phyloP scores from a whole-genome alignment of 352 stramenopile genomes.

The Blastocystis sp. region DNA sequence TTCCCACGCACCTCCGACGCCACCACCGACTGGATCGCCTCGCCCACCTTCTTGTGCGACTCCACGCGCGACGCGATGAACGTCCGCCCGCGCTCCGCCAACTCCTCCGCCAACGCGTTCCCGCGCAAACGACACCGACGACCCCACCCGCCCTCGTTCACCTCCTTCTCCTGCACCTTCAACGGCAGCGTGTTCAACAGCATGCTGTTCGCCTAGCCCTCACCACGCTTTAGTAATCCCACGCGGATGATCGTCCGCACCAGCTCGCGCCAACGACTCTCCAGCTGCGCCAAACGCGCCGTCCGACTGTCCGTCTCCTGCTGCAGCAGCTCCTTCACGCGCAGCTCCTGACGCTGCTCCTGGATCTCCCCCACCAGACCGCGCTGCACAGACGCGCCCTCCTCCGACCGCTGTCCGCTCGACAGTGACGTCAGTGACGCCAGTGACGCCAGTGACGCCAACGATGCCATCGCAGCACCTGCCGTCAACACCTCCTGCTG shows the following conservation, averaged over 20 bases:
- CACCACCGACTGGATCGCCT: background rate
- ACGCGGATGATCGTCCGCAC: constrained; percentile 14
- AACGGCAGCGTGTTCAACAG: background rate
- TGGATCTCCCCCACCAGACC: background rate
- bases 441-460: too few relatives aligned
- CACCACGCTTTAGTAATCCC: background rate
- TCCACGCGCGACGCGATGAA: constrained; percentile 26
- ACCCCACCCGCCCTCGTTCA: constrained; percentile 31
- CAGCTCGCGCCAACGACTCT: background rate
- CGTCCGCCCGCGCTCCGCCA: background rate
- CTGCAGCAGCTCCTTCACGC: constrained; percentile 2
- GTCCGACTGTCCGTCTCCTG: background rate
- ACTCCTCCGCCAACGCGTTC: constrained; percentile 6
- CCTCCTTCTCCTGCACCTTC: background rate
- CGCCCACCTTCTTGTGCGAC: background rate
- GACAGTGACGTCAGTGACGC: too few relatives aligned
- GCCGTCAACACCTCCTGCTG: background rate
- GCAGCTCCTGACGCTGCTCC: constrained; percentile 31
- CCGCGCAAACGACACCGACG: constrained; percentile 6
- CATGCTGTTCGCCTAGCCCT: constrained; percentile 22
- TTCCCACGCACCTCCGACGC: background rate
- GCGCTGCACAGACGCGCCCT: background rate
- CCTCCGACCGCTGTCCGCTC: background rate
- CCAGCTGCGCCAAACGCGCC: background rate
- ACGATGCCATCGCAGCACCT: background rate